Conservation (phyloP, 805 yeast species). For the Millerago galiae region DNA sequence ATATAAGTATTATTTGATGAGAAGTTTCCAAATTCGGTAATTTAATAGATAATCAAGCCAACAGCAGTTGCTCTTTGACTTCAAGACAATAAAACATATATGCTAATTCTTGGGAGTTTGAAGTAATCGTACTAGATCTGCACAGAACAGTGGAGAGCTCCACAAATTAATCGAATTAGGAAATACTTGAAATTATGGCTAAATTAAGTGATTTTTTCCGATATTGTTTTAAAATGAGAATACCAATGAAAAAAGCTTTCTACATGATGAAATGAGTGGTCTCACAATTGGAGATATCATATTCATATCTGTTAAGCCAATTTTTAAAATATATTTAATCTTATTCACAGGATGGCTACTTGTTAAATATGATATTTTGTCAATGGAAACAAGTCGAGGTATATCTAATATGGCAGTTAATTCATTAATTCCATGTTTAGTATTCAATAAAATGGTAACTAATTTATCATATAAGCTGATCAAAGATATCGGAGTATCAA, state of each 20-base stretch:
- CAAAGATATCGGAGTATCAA: slow-evolving; percentile 42
- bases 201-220: too few species aligned
- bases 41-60: neutral
- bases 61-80: too few species aligned
- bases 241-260: too few species aligned
- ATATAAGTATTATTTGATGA: neutral
- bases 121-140: too few species aligned
- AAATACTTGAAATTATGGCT: too few species aligned
- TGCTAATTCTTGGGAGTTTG: too few species aligned
- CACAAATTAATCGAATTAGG: too few species aligned
- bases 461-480: slow-evolving; percentile 46
- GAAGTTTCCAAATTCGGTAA: neutral
- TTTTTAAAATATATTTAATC: slow-evolving; percentile 21
- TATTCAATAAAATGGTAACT: slow-evolving; percentile 45
- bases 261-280: too few species aligned
- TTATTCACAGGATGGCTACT: slow-evolving; percentile 14
- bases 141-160: too few species aligned
- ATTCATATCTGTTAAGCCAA: slow-evolving; percentile 21
- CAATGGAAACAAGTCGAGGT: slow-evolving; percentile 49
- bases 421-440: slow-evolving; percentile 47
- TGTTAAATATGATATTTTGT: slow-evolving; percentile 27
- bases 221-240: too few species aligned
- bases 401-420: slow-evolving; percentile 46
- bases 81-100: too few species aligned
- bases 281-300: slow-evolving; percentile 14